Percentiles rank a stretch among this genome's conserved stretches.
Conservation (phyloP, 306 rosid species). For the Cajanus cajan region DNA sequence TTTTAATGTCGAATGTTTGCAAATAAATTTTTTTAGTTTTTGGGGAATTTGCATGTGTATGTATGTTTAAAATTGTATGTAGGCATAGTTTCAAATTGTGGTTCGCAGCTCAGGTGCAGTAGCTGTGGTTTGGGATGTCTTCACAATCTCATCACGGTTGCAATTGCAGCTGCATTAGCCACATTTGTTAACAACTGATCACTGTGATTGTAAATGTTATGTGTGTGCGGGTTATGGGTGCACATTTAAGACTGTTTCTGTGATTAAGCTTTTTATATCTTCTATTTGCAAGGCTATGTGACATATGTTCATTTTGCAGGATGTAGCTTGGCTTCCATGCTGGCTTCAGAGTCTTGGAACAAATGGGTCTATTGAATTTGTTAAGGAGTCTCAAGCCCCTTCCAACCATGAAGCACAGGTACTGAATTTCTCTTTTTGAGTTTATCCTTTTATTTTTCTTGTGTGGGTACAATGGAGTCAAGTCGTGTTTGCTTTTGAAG, state of each 20-base stretch:
- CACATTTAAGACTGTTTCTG: background rate
- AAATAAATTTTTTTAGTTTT: background rate
- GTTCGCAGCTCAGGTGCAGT: background rate
- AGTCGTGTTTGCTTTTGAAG: background rate
- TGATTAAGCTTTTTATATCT: background rate
- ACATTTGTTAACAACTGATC: background rate
- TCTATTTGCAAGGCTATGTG: constrained; percentile 24
- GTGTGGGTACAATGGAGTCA: background rate
- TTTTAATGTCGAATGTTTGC: background rate
- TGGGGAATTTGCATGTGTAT: background rate
- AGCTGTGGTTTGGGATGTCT: background rate
- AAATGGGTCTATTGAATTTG: constrained; percentile 40
- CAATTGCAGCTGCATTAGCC: background rate
- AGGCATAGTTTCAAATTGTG: background rate
- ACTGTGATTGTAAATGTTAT: background rate
- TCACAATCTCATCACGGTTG: background rate
- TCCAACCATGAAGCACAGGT: constrained; percentile 49
- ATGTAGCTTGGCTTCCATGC: constrained; percentile 78
- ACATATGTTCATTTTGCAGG: constrained; percentile 43
- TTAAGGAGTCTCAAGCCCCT: constrained; percentile 37
- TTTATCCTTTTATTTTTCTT: background rate
- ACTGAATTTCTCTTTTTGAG: constrained; percentile 13
- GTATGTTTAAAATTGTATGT: background rate
- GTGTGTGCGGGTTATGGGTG: background rate
- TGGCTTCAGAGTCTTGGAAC: constrained; percentile 79